A percentile compares a stretch with the other conserved stretches of the same genome.
Conservation (phyloP, 768 basidiomycete genomes). For the Amanita subjunquillea region DNA sequence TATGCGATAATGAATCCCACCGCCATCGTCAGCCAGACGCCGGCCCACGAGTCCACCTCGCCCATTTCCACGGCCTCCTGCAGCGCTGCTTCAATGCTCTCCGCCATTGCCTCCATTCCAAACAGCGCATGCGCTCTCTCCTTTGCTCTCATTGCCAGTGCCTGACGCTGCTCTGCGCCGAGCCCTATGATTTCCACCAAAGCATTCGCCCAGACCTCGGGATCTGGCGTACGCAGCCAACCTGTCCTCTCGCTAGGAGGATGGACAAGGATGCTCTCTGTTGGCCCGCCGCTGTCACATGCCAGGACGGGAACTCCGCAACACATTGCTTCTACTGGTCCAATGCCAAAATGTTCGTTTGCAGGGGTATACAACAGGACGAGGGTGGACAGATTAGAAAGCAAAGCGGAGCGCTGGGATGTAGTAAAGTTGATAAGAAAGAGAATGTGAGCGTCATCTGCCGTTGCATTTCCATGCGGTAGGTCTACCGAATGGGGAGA, state of each 20-base stretch:
- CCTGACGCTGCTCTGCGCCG: conserved; percentile 26
- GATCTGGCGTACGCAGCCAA: conserved; percentile 57
- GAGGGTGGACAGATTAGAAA: conserved; percentile 53
- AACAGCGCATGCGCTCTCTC: conserved; percentile 56
- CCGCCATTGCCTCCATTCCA: conserved; percentile 68
- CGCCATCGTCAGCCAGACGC: conserved; percentile 14
- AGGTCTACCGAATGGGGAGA: conserved; percentile 30
- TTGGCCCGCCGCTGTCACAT: conserved; percentile 81
- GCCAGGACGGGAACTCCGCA: conserved; percentile 88
- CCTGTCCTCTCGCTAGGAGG: conserved; percentile 51
- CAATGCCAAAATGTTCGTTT: conserved; percentile 97
- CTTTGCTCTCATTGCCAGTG: conserved; percentile 45
- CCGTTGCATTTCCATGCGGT: conserved; percentile 27
- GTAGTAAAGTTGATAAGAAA: conserved; percentile 92
- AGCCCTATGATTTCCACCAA: conserved; percentile 49
- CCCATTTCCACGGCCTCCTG: conserved; percentile 49
- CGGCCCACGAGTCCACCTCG: conserved; percentile 14
- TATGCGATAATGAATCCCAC: background rate
- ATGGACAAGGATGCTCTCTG: conserved; percentile 58
- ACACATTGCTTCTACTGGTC: conserved; percentile 89
- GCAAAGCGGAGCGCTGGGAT: conserved; percentile 71
- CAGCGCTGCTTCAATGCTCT: conserved; percentile 45
- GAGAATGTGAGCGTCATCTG: conserved; percentile 48
- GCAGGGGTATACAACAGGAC: conserved; percentile 87
- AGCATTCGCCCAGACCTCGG: conserved; percentile 61